A percentile compares a stretch with the other conserved stretches of the same genome.
Evolutionary conservation across 2,329 filamentous ascomycete species (phyloP).

Genomic region (Acrocalymma vagum): DNA sequence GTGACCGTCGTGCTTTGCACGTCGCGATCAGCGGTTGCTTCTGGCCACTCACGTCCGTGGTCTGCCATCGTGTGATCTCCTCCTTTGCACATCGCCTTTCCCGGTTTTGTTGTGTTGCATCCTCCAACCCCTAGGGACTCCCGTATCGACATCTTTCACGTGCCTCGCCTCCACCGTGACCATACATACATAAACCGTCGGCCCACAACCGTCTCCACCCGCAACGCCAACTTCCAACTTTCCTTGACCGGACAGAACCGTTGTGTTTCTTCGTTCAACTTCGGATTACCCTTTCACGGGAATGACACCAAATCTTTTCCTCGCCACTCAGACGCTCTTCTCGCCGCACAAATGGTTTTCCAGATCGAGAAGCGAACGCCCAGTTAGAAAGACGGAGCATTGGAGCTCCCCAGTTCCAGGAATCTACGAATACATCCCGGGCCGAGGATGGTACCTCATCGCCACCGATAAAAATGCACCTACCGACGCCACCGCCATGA

Average conservation of each 20-base stretch:
- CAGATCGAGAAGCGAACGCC: conserved; percentile 48
- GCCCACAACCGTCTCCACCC: conserved; percentile 9
- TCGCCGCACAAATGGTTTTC: conserved; percentile 60
- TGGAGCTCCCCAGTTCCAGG: conserved; percentile 59
- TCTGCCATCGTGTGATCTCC: conserved; percentile 16
- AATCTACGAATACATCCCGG: conserved; percentile 59
- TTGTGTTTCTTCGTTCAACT: not conserved
- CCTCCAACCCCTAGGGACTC: not conserved
- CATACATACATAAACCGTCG: conserved; percentile 10
- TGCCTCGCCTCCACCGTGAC: conserved; percentile 17
- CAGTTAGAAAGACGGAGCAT: conserved; percentile 55
- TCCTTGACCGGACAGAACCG: conserved; percentile 7
- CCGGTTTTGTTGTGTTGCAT: conserved; percentile 8
- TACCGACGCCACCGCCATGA: conserved; percentile 34
- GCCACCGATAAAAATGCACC: conserved; percentile 47
- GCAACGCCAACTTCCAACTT: conserved; percentile 15
- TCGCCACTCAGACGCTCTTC: conserved; percentile 58
- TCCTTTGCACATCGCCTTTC: conserved; percentile 19
- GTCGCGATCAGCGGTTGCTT: conserved; percentile 28
- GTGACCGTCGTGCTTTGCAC: conserved; percentile 40
- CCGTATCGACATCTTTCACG: conserved; percentile 16
- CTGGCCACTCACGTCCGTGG: conserved; percentile 25
- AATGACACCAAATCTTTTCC: conserved; percentile 62
- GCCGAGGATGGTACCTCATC: conserved; percentile 60
- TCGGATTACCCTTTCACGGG: conserved; percentile 7